phyloP scores from a whole-genome alignment of 2,329 filamentous ascomycete species.

The Metarhizium sp. region DNA sequence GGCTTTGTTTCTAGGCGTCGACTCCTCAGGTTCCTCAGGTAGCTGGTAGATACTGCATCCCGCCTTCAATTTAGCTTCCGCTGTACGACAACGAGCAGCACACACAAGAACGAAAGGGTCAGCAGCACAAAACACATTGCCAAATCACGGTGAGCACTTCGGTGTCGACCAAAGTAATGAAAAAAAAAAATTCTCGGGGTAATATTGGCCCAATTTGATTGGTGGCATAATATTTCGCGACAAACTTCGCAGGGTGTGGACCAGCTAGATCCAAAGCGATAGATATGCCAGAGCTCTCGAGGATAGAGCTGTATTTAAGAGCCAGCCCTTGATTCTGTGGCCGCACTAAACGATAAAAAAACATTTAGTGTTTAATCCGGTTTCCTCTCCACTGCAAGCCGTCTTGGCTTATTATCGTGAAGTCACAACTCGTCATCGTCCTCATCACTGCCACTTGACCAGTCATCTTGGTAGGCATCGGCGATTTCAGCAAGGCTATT shows the following conservation, averaged over 20 bases:
- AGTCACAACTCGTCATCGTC: slow-evolving; percentile 50
- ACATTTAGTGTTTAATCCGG: not conserved
- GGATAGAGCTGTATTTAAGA: not conserved
- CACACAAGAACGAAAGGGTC: not conserved
- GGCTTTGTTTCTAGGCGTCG: slow-evolving; percentile 1
- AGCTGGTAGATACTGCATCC: not conserved
- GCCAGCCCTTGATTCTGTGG: not conserved
- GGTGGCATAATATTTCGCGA: not conserved
- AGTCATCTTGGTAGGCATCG: slow-evolving; percentile 83
- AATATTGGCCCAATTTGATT: not conserved
- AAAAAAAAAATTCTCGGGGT: not conserved
- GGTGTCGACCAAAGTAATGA: not conserved
- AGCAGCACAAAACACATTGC: not conserved
- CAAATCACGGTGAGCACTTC: not conserved
- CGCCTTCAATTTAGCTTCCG: not conserved
- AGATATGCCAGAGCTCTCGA: not conserved
- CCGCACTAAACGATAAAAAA: not conserved
- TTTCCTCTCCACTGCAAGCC: not conserved
- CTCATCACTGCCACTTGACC: slow-evolving; percentile 67
- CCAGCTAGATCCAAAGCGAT: not conserved
- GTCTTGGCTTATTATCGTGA: not conserved
- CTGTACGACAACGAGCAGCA: not conserved
- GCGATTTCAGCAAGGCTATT: slow-evolving; percentile 75
- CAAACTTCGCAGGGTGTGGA: not conserved
- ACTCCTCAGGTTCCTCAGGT: not conserved